phyloP scores from a whole-genome alignment of 768 basidiomycete species.

The Neoboletus magnificus region DNA sequence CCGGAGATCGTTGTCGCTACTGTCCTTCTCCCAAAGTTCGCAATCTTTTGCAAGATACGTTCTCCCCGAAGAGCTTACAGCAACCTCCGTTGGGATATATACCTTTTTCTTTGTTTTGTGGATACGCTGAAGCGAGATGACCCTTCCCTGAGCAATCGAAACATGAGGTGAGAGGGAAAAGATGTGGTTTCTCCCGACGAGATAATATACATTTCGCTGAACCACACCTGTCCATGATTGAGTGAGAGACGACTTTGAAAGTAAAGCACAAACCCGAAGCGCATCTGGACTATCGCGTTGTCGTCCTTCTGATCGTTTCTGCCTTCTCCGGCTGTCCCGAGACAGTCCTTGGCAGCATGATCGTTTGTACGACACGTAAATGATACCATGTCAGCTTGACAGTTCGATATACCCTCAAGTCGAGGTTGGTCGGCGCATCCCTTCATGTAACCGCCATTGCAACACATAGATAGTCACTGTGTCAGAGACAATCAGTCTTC shows the following conservation, averaged over 20 bases:
- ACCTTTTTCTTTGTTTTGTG: slow-evolving; percentile 72
- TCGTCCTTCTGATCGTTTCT: slow-evolving; percentile 25
- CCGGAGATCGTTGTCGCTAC: slow-evolving; percentile 22
- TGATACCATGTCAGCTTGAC: slow-evolving; percentile 61
- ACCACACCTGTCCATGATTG: slow-evolving; percentile 60
- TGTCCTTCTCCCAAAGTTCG: slow-evolving; percentile 48
- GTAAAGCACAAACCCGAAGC: slow-evolving; percentile 57
- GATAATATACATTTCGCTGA: slow-evolving; percentile 74
- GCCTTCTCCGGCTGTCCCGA: slow-evolving; percentile 37
- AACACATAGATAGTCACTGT: no score
- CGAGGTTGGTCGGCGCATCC: slow-evolving; percentile 57
- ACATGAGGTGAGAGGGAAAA: slow-evolving; percentile 82
- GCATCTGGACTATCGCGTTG: slow-evolving; percentile 48
- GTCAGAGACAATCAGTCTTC: slow-evolving; percentile 24
- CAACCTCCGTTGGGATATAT: slow-evolving; percentile 88
- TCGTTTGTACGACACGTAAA: slow-evolving; percentile 85
- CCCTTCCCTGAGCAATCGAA: slow-evolving; percentile 85
- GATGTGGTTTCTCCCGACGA: slow-evolving; percentile 61
- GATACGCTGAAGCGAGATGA: slow-evolving; percentile 82
- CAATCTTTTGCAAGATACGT: slow-evolving; percentile 87
- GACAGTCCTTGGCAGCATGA: slow-evolving; percentile 82
- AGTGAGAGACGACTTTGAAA: not conserved
- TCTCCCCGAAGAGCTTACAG: slow-evolving; percentile 87
- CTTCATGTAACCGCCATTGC: slow-evolving; percentile 18
- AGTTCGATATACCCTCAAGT: slow-evolving; percentile 57